phyloP scores from a whole-genome alignment of 495 filamentous ascomycete genomes.

The Articulospora tetracladia region DNA sequence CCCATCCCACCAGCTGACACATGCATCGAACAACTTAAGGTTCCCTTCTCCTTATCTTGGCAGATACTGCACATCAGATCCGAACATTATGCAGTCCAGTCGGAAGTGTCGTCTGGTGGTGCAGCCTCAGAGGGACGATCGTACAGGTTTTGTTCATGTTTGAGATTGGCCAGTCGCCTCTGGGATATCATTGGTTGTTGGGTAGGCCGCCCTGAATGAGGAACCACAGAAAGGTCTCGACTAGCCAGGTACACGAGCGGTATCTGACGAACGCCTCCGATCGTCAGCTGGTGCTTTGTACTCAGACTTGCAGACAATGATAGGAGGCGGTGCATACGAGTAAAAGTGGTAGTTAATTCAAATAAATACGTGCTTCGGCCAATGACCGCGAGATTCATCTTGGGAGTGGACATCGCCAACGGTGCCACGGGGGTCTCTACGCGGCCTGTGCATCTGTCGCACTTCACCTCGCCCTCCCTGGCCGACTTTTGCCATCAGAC shows the following conservation, averaged over 20 bases:
- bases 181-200: not conserved
- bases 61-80: not conserved
- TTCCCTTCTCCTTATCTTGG: not conserved
- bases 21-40: not conserved
- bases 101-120: not conserved
- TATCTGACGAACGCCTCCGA: not conserved
- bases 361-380: not conserved
- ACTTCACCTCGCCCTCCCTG: not conserved
- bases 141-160: slow-evolving; percentile 15
- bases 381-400: not conserved
- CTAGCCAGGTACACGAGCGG: not conserved
- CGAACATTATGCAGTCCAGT: not conserved
- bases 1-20: not conserved
- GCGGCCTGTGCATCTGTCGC: not conserved
- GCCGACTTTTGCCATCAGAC: too few species aligned
- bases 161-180: slow-evolving; percentile 11
- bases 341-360: not conserved
- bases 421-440: not conserved
- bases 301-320: not conserved
- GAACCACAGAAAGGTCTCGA: not conserved
- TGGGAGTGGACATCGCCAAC: not conserved
- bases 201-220: too few species aligned
- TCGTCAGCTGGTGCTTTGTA: not conserved
- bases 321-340: too few species aligned
- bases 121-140: slow-evolving; percentile 6